Conservation (phyloP, 257 asterid species). For the Solanum gracilifrons region DNA sequence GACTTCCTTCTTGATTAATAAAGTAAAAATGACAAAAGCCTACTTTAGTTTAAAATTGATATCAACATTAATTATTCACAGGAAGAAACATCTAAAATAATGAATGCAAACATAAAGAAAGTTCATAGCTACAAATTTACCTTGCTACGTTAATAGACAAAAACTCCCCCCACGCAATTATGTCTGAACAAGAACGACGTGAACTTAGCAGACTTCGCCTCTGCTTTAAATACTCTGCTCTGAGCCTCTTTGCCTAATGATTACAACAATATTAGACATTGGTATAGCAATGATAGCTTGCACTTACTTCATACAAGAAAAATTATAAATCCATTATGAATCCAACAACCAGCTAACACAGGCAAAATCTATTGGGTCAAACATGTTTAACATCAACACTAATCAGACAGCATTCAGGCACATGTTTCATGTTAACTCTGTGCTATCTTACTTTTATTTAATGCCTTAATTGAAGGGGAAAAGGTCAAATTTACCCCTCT, state of each 20-base stretch:
- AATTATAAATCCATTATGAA: background rate
- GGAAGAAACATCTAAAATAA: background rate
- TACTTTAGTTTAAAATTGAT: background rate
- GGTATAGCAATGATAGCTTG: background rate
- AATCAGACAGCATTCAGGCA: background rate
- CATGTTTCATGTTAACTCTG: background rate
- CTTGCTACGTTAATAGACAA: slow-evolving; percentile 5
- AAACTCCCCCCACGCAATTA: background rate
- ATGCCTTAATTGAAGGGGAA: background rate
- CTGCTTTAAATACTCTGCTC: slow-evolving; percentile 9
- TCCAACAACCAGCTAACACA: background rate
- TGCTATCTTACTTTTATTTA: background rate
- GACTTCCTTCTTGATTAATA: background rate
- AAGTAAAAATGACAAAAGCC: background rate
- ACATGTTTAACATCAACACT: background rate
- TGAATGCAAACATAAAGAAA: background rate
- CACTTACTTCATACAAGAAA: background rate
- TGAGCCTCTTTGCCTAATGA: slow-evolving; percentile 3
- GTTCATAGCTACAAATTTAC: background rate
- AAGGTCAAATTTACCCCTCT: background rate
- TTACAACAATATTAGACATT: background rate
- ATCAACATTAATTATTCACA: background rate
- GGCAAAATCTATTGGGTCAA: background rate
- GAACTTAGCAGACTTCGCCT: background rate
- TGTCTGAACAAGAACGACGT: background rate